A percentile compares a stretch with the other conserved stretches of the same genome.
phyloP scores from a whole-genome alignment of 176 grass and related monocot genomes.

The Rhynchospora tenuis region DNA sequence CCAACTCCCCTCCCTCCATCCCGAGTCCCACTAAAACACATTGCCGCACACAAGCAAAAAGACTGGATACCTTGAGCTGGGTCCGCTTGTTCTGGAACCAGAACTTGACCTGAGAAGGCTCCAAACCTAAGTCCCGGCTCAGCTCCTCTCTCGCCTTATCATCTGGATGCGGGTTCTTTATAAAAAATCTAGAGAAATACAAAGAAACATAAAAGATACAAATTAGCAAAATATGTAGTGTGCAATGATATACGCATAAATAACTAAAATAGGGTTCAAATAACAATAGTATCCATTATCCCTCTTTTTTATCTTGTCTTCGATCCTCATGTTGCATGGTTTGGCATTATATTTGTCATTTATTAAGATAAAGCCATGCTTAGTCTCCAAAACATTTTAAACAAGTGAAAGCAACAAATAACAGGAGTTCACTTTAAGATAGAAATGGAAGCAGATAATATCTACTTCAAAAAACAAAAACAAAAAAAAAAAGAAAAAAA shows the following conservation, averaged over 20 bases:
- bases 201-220: background rate
- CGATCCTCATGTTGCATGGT: background rate
- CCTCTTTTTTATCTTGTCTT: background rate
- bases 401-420: background rate
- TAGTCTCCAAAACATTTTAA: background rate
- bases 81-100: constrained; percentile 48
- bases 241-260: background rate
- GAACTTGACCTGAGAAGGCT: constrained; percentile 41
- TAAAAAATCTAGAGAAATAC: constrained; percentile 23
- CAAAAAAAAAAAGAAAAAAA: no score
- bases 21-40: background rate
- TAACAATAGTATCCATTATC: background rate
- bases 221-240: background rate
- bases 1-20: background rate
- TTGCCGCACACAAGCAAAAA: background rate
- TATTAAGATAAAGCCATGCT: background rate
- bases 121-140: constrained; percentile 29
- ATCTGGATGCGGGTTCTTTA: constrained; percentile 34
- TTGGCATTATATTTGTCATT: background rate
- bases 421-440: background rate
- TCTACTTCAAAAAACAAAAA: no score
- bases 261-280: background rate
- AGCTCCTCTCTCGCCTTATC: constrained; percentile 36
- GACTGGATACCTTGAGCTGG: constrained; percentile 33
- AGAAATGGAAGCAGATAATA: background rate